Conservation (phyloP, 2,329 filamentous ascomycete genomes). For the Leptosphaerulina australis region DNA sequence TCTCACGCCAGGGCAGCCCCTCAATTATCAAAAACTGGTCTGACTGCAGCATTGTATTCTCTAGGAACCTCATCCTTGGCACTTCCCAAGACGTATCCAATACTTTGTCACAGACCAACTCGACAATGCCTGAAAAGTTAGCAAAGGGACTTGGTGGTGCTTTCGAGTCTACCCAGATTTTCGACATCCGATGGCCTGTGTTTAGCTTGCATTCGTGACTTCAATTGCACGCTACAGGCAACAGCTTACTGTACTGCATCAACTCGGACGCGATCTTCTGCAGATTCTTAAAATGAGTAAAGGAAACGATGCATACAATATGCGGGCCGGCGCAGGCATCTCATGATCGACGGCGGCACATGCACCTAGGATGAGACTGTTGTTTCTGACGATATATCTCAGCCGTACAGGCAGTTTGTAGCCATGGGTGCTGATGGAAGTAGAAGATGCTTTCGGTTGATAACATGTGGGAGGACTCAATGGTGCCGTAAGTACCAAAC, state of each 20-base stretch:
- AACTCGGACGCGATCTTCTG: slow-evolving; percentile 35
- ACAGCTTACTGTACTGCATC: slow-evolving; percentile 31
- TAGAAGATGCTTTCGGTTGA: slow-evolving; percentile 23
- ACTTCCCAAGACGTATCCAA: slow-evolving; percentile 40
- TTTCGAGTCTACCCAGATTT: slow-evolving; percentile 51
- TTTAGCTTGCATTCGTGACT: slow-evolving; percentile 53
- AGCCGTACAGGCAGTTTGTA: slow-evolving; percentile 55
- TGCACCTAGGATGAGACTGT: slow-evolving; percentile 53
- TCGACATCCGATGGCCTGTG: slow-evolving; percentile 48
- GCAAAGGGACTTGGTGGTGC: slow-evolving; percentile 44
- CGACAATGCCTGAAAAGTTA: slow-evolving; percentile 29
- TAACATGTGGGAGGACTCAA: slow-evolving; percentile 28
- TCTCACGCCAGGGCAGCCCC: slow-evolving; percentile 34
- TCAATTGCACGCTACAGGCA: slow-evolving; percentile 35
- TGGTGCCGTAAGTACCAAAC: slow-evolving; percentile 26
- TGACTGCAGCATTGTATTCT: slow-evolving; percentile 50
- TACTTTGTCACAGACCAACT: slow-evolving; percentile 12
- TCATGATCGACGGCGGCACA: slow-evolving; percentile 53
- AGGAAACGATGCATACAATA: slow-evolving; percentile 54
- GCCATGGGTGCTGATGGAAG: slow-evolving; percentile 53
- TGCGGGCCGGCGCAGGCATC: slow-evolving; percentile 54
- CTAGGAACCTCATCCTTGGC: slow-evolving; percentile 37
- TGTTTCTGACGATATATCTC: slow-evolving; percentile 53
- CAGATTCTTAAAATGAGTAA: slow-evolving; percentile 42
- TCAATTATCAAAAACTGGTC: slow-evolving; percentile 51